These are phyloP conservation scores for Bruguiera parviflora DNA, from an alignment of 345 rosid species.

Conservation along the genomic window DNA sequence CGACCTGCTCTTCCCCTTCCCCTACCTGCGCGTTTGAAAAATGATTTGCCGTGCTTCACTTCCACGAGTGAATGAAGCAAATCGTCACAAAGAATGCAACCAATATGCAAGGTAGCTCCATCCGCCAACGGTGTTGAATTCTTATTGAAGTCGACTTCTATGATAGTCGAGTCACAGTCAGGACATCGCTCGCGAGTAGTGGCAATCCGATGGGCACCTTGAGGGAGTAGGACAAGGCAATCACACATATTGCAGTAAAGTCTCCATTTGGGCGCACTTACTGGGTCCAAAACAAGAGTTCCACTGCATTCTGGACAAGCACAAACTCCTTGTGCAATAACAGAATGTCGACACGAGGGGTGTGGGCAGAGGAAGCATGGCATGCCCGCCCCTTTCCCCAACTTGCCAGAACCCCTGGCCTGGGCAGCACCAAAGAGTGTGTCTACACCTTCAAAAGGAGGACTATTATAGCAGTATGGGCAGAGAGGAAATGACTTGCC, in stretches of 20 bases:
- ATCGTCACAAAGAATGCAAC: conserved; percentile 88
- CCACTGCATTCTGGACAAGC: conserved; percentile 97
- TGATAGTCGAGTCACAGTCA: conserved; percentile 71
- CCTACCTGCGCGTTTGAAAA: conserved; percentile 44
- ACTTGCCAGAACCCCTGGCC: conserved; percentile 38
- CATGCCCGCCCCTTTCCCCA: conserved; percentile 84
- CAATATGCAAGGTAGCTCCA: conserved; percentile 74
- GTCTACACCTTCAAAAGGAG: conserved; percentile 89
- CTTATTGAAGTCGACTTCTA: conserved; percentile 93
- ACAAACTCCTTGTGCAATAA: conserved; percentile 86
- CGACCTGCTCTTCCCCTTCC: conserved; percentile 74
- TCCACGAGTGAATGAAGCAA: conserved; percentile 82
- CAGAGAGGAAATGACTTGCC: conserved; percentile 92
- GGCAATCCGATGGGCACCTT: conserved; percentile 82
- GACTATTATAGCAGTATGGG: conserved; percentile 87
- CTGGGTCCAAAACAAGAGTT: conserved; percentile 79
- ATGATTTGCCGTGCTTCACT: conserved; percentile 84
- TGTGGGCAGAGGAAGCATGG: conserved; percentile 94
- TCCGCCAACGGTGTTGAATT: conserved; percentile 75
- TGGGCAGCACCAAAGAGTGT: conserved; percentile 48
- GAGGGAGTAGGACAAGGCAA: conserved; percentile 85
- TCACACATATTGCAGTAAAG: conserved; percentile 92
- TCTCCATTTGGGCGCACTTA: conserved; percentile 90
- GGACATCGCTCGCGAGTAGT: conserved; percentile 62
- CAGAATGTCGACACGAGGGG: conserved; percentile 79